Percentiles rank a stretch among this genome's conserved stretches.
Evolutionary conservation across 2,329 filamentous ascomycete species (phyloP).

Genomic region (Ophiostoma pallidulum): DNA sequence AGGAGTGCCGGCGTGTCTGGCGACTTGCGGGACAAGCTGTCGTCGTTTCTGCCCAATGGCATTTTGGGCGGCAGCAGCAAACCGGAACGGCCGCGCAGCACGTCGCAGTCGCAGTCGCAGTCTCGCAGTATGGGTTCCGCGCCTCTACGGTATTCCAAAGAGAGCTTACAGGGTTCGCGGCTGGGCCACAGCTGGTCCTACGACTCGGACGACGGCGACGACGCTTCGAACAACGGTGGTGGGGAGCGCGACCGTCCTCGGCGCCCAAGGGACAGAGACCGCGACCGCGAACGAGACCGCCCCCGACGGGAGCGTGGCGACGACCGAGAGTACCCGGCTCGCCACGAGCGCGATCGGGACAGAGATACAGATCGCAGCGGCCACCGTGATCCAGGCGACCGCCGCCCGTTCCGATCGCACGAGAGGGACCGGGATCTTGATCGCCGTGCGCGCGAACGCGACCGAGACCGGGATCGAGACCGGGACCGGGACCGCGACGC

Average conservation of each 20-base stretch:
- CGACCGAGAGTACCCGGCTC: neutral
- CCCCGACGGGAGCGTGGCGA: neutral
- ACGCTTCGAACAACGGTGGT: neutral
- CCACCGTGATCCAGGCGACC: constrained; percentile 11
- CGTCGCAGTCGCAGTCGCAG: constrained; percentile 13
- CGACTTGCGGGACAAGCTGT: constrained; percentile 34
- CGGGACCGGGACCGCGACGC: constrained; percentile 21
- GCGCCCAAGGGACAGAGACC: constrained; percentile 16
- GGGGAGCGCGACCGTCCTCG: constrained; percentile 21
- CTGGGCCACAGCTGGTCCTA: constrained; percentile 35
- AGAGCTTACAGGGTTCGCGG: constrained; percentile 31
- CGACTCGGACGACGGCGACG: constrained; percentile 22
- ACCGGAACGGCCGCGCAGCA: constrained; percentile 25
- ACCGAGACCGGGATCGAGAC: constrained; percentile 21
- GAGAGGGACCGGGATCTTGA: constrained; percentile 29
- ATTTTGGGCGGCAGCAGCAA: constrained; percentile 15
- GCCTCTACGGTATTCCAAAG: constrained; percentile 28
- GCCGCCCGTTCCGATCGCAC: constrained; percentile 18
- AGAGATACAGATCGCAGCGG: constrained; percentile 17
- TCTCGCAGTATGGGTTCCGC: neutral
- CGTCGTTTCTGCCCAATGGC: constrained; percentile 33
- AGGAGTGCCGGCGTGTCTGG: constrained; percentile 27
- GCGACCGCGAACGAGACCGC: constrained; percentile 21
- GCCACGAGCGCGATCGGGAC: constrained; percentile 4
- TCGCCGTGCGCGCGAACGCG: constrained; percentile 4